Base-by-base conservation (phyloP, 768 basidiomycete genomes). In the Serendipita indica region DNA sequence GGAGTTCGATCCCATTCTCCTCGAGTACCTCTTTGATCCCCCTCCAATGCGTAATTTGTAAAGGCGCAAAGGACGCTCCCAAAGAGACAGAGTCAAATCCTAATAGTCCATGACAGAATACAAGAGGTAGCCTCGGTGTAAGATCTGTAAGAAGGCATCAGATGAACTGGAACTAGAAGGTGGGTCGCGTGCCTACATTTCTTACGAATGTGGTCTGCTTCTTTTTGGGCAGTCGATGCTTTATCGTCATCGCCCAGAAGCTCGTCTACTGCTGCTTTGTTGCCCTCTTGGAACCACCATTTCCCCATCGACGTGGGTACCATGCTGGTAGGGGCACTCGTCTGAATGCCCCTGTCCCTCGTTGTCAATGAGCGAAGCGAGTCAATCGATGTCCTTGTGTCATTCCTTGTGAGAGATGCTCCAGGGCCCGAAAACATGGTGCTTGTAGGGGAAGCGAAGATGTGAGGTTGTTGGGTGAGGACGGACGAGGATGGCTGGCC, bases 31-130 rank as follows among this genome's bases (percentile, higher is more conserved):
- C 89, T 66, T 86, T 84, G 63, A 99, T 94, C 4, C 96, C 96
- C 34, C 94, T 79, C 96, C 96, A 99, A 69, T 99, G 92, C 1
- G 85, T 77, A 39, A 99, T 89, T 65, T 92, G 82, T 16, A 97
- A 65, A 3, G 89, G 83, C 12, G 84, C 82, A 59, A 84, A 86
- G 43, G 83, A 72, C 1, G 78, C 22, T 82, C 86, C 85, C 22
- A 90, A 83, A 2, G 81, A 85, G 63, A 92, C 79, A 0, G 82
- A 83, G 67, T 93, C 89, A 63, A 92, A 93, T 1, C 90, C 89
- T 5, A 97, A 77, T 1, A 96, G 77, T 6, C 93, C 94, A 67
- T 98, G 94, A 64, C 94, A 98, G 70, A 98, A 97, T 1, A 98
- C 85, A 43, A 97, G 71, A 0, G 94, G 94, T 62, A 89, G 81